Conservation (phyloP, 192 early-diverging fungal genomes). For the Coemansia sp. region DNA sequence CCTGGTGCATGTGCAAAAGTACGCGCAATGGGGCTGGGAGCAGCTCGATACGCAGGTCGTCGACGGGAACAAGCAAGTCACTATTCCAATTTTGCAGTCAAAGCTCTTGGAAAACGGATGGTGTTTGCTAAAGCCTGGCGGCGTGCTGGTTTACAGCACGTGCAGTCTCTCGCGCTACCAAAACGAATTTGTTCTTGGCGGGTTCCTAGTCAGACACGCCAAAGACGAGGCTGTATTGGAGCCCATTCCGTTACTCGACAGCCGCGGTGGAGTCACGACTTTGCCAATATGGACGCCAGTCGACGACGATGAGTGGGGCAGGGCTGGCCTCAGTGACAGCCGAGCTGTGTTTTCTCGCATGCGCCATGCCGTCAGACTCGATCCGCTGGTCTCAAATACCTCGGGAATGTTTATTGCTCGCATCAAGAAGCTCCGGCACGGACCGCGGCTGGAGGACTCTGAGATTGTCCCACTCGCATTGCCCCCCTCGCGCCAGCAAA, state of each 20-base stretch:
- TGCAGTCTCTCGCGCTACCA: slow-evolving; percentile 77
- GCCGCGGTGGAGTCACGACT: not conserved
- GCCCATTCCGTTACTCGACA: slow-evolving; percentile 2
- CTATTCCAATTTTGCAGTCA: slow-evolving; percentile 61
- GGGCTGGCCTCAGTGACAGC: not conserved
- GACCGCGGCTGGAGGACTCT: not conserved
- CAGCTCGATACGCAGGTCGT: slow-evolving; percentile 77
- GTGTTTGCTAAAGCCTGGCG: slow-evolving; percentile 70
- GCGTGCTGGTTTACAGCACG: slow-evolving; percentile 88
- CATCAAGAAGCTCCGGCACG: slow-evolving; percentile 65
- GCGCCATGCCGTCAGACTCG: slow-evolving; percentile 34
- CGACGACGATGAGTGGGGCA: slow-evolving; percentile 19
- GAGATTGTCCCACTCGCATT: slow-evolving; percentile 8
- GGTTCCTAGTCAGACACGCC: slow-evolving; percentile 66
- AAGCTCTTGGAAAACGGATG: slow-evolving; percentile 78
- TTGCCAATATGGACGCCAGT: slow-evolving; percentile 9
- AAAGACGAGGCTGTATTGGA: slow-evolving; percentile 35
- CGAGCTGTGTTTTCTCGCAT: slow-evolving; percentile 19
- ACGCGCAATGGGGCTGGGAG: slow-evolving; percentile 80
- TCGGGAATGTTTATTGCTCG: slow-evolving; percentile 73
- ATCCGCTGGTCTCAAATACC: slow-evolving; percentile 44
- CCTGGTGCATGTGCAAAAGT: slow-evolving; percentile 76
- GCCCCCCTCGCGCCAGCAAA: not conserved
- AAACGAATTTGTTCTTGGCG: slow-evolving; percentile 84
- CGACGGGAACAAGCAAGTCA: slow-evolving; percentile 61